Base-by-base conservation (phyloP, 1,284 basidiomycete genomes). In the Trichosporon coremiiforme region DNA sequence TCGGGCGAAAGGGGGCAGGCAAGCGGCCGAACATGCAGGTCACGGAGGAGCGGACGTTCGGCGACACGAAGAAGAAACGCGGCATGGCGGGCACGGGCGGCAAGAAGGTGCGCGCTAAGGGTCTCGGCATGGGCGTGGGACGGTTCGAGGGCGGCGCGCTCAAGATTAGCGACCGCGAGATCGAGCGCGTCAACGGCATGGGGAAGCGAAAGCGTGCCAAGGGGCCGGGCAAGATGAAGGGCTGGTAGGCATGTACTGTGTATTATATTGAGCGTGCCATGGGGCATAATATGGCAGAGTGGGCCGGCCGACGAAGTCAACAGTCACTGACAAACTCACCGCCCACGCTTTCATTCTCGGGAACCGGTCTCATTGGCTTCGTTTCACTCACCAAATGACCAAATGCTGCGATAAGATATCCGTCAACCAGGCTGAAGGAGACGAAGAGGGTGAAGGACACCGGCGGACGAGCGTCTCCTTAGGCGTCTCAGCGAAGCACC, bases 51-150 rank as follows among this genome's bases (percentile, higher is more conserved):
- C 73, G 69, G 60, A 67, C 76, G 64, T 80, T 76, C 36, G 72
- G 68, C 50, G 77, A 79, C 33, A 67, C 64, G 50, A 72, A 74
- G 33, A 80, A 78, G 77, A 82, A 83, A 74, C 82, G 80, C 75
- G 81, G 81, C 53, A 82, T 82, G 80, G 57, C 57, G 0, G 57
- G 57, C 9, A 72, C 70, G 3, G 74, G 75, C 10, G 74, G 74
- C 63, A 81, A 76, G 64, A 74, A 76, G 15, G 76, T 75, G 64
- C 74, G 80, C 47, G 77, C 77, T 15, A 75, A 77, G 68, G 84
- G 84, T 4, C 72, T 85, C 67, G 74, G 75, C 12, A 81, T 80
- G 76, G 84, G 84, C n/a, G 72, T 84, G 6, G 84, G 84, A 0
- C 75, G 71, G 68, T 85, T 82, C 71, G 73, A 77, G 62, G 73